Percentiles rank a stretch among this genome's conserved stretches.
These are phyloP conservation scores for Microthlaspi erraticum DNA, from an alignment of 345 rosid species.

Conservation along the genomic window DNA sequence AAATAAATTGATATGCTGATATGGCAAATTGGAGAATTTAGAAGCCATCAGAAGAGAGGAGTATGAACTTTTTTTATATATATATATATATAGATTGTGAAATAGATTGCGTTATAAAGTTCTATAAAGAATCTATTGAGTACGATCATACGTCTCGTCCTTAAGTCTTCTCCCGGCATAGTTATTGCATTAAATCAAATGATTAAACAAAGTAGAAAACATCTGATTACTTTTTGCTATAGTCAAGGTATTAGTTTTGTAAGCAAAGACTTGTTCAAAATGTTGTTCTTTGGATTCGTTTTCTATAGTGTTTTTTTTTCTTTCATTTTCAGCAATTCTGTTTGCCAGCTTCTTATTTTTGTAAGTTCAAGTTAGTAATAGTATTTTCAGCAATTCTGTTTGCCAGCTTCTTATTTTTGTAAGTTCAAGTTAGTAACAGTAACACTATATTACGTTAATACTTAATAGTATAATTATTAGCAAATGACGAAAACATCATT, in stretches of 20 bases:
- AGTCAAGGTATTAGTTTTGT: constrained; percentile 27
- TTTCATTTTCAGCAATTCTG: background rate
- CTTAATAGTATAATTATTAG: too few relatives aligned
- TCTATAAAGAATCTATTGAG: background rate
- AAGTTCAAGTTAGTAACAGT: background rate
- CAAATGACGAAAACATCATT: too few relatives aligned
- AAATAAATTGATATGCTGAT: too few relatives aligned
- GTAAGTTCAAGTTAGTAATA: background rate
- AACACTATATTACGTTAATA: too few relatives aligned
- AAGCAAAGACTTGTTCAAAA: constrained; percentile 11
- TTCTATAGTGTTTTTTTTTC: background rate
- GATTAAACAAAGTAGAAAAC: constrained; percentile 3
- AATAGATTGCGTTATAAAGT: background rate
- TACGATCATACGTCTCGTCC: constrained; percentile 18
- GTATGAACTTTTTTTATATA: too few relatives aligned
- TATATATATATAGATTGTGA: too few relatives aligned
- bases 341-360: background rate
- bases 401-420: background rate
- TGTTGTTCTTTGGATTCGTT: too few relatives aligned
- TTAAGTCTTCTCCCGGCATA: constrained; percentile 19
- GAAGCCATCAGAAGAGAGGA: too few relatives aligned
- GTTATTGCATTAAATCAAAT: constrained; percentile 10
- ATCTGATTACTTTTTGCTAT: constrained; percentile 11
- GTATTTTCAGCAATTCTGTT: background rate
- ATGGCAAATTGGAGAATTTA: too few relatives aligned